Base-by-base conservation (phyloP, 371 early-diverging fungal genomes). In the Batrachochytrium dendrobatidis region DNA sequence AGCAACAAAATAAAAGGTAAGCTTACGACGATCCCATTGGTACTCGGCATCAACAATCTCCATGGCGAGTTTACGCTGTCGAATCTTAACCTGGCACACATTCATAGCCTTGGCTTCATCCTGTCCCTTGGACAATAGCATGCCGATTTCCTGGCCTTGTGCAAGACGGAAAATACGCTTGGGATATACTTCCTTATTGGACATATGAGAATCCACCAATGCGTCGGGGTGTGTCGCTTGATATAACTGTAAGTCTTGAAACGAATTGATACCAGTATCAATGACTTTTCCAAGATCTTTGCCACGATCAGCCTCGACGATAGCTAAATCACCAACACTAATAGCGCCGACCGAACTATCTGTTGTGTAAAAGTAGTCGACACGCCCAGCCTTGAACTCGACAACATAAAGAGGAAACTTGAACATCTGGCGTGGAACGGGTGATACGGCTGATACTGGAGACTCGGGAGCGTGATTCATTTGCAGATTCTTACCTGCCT, bases 271-370 rank as follows among this genome's bases (percentile, higher is more conserved):
- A 39, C 61, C 58, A 61, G 85, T 83, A 34, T 81, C 79, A 17
- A 85, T 82, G 24, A 95, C 83, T 59, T 87, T 85, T 17, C 98
- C 98, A 34, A 97, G 72, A 66, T 97, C 98, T 49, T 89, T 88
- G 22, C 95, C 98, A 31, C 98, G 85, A 66, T 97, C 98, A 2
- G 92, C 98, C 71, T 97, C 95, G 0, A 95, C 94, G 67, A 97
- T 90, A 15, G 91, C 94, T 44, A 87, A 72, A 59, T 91, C 91
- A 7, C 87, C 86, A 4, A 74, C 62, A 53, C 83, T 83, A 31
- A 86, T 67, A 22, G 68, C 58, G 1, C 69, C 69, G n/a, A 63
- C 62, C 7, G 56, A 28, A 34, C 55, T 57, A 15, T 86, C 86
- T 5, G 82, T 62, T 3, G 82, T 60, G 67, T 86, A 89, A 68